Evolutionary conservation across 495 filamentous ascomycete species (phyloP), one percentile per base, ranked within the genome.

Genomic region (Xylaria flabelliformis): DNA sequence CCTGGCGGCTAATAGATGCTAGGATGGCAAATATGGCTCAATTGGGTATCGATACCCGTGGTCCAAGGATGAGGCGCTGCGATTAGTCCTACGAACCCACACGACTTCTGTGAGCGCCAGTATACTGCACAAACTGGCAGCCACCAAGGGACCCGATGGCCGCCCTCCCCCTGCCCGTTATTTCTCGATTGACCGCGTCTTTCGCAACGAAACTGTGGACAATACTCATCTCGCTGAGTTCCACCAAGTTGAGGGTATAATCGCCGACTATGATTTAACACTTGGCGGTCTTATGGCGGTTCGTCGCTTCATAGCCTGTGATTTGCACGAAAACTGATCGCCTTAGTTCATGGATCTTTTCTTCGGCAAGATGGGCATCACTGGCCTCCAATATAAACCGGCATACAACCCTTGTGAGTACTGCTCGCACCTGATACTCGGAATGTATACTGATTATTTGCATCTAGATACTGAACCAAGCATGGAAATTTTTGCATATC

Each of bases 191-290:
- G 96, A 99, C 82, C 90, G 96, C 32, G 96, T 99, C 72, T 99
- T 99, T 89, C 89, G 94, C 75, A 86, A 85, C 81, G 96, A 99
- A 84, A 92, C 92, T 9, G 94, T 98, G 71, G 96, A 99, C 80
- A 94, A 94, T 17, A 99, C 95, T 6, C 95, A 99, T 85, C 84
- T 99, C 72, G 94, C 94, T 15, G 95, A 99, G 84, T 99, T 99
- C 89, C 96, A 98, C 84, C 95, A 99, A 80, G 91, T 99, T 58
- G 95, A 99, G 83, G 95, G 95, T 80, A 96, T 99, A 71, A 98
- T 98, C 85, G 95, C 95, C 15, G 95, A 99, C 80, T 97, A 95
- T 77, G 91, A 90, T 29, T 84, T 99, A 55, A 94, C 94, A 15
- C 88, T 99, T 12, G 96, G 96, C 74, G 96, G 94, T 41, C 85